These are phyloP conservation scores for Boletus reticuloceps DNA, from an alignment of 768 basidiomycete species.

Conservation along the genomic window DNA sequence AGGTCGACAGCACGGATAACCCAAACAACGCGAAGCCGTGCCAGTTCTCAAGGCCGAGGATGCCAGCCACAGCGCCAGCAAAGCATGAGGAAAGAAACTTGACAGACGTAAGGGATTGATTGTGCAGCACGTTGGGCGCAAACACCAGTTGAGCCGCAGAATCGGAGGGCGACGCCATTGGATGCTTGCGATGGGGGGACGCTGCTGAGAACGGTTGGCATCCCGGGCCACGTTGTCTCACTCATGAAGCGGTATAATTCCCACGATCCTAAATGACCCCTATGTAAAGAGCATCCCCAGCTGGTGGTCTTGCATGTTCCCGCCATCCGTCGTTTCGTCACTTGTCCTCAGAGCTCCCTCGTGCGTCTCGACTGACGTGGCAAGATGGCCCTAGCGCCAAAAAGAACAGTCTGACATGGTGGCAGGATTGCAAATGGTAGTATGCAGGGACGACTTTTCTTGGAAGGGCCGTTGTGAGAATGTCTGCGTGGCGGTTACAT, in stretches of 20 bases:
- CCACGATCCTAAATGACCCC: conserved; percentile 13
- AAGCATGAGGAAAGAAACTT: conserved; percentile 85
- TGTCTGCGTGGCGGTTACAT: background rate
- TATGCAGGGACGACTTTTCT: conserved; percentile 4
- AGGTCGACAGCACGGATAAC: conserved; percentile 62
- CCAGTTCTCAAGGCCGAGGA: conserved; percentile 85
- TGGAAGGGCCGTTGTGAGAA: conserved; percentile 3
- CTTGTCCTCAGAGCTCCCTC: too few relatives aligned
- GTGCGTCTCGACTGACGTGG: background rate
- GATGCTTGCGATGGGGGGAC: background rate
- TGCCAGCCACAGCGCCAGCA: conserved; percentile 83
- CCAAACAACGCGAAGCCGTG: conserved; percentile 80
- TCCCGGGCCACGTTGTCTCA: background rate
- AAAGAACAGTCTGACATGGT: too few relatives aligned
- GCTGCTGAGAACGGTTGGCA: background rate
- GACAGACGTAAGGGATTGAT: conserved; percentile 57
- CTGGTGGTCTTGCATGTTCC: too few relatives aligned
- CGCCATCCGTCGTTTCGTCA: too few relatives aligned
- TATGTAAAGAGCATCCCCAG: background rate
- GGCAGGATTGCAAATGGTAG: background rate
- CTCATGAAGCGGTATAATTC: background rate
- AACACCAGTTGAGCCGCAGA: conserved; percentile 60
- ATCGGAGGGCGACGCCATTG: conserved; percentile 50
- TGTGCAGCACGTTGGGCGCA: conserved; percentile 62
- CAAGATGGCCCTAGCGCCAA: too few relatives aligned